Base-by-base conservation (phyloP, 169 alveolate genomes). In the Cryptosporidium viatorum region DNA sequence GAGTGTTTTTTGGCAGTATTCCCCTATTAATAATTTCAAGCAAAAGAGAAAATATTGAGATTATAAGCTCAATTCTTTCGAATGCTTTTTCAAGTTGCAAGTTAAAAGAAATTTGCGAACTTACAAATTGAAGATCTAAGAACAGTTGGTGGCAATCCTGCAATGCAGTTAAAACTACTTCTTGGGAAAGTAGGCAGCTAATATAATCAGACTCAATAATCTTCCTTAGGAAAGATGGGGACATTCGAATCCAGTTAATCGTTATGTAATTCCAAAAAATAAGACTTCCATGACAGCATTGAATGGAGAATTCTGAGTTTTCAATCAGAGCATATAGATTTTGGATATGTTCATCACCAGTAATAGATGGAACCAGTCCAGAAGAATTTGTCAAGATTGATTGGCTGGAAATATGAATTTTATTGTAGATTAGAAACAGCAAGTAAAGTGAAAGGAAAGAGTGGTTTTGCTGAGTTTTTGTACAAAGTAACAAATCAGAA, bases 261-360 rank as follows among this genome's bases (percentile, higher is more conserved):
- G 89, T 80, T 26, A 80, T 80, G 35, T 80, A 65, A 48, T 80
- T 80, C 89, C 89, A 80, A 48, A 80, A 62, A 59, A 50, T 10
- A 33, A 80, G 73, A 80, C 55, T 80, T 41, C 37, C 70, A 35
- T 45, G 39, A 43, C 80, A 80, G 33, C 58, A 80, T 29, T 58
- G 73, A 14, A 21, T 37, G 10, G 65, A 62, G 9, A 29, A 29
- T 23, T 80, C 29, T 39, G 89, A 80, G 31, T 16, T 62, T 5
- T 67, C 41, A 58, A 80, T 59, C 41, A 80, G 21, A 26, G 73
- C 41, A 23, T 37, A 33, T 21, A 80, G 39, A 45, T 43, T 80
- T 62, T 80, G 89, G 12, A 39, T 80, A 50, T 80, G 89, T 39
- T 65, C 75, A 26, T 80, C 89, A 3, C 80, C 89, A 41, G 33